Evolutionary conservation across 257 asterid genomes (phyloP).

Genomic region (Solanum paucissectum): DNA sequence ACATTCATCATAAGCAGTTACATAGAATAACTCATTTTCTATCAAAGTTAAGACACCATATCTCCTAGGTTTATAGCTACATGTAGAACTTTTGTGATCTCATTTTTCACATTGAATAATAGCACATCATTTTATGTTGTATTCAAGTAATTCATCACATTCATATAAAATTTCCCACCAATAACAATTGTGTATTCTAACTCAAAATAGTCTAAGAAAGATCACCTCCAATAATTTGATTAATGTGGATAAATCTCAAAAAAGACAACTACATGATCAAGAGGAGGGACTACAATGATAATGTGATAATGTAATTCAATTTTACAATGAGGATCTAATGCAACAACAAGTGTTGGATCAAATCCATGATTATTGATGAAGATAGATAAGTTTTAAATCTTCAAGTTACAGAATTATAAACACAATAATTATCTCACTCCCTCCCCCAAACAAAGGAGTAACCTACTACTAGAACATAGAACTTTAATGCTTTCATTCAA

Average conservation of each 20-base stretch:
- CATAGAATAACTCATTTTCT: constrained; percentile 27
- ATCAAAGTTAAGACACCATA: constrained; percentile 20
- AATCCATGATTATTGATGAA: constrained; percentile 3
- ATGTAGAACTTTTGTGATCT: neutral
- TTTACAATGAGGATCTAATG: constrained; percentile 24
- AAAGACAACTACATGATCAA: neutral
- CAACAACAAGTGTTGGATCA: constrained; percentile 19
- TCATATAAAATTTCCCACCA: constrained; percentile 18
- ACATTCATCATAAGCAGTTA: neutral
- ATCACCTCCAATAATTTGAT: constrained; percentile 10
- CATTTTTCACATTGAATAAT: constrained; percentile 10
- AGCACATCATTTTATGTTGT: constrained; percentile 13
- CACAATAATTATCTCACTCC: constrained; percentile 3
- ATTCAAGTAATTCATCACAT: constrained; percentile 32
- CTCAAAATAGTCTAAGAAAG: neutral
- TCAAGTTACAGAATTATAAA: constrained; percentile 31
- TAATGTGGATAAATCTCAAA: constrained; percentile 26
- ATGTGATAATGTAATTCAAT: constrained; percentile 14
- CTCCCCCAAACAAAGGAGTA: constrained; percentile 19
- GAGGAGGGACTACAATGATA: constrained; percentile 10
- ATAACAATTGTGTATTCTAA: neutral
- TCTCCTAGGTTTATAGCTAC: neutral
- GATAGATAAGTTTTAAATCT: constrained; percentile 12
- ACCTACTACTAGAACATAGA: constrained; percentile 21
- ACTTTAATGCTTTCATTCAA: constrained; percentile 1